Base-by-base conservation (phyloP, 2,329 filamentous ascomycete genomes). In the Falciphora oryzae region DNA sequence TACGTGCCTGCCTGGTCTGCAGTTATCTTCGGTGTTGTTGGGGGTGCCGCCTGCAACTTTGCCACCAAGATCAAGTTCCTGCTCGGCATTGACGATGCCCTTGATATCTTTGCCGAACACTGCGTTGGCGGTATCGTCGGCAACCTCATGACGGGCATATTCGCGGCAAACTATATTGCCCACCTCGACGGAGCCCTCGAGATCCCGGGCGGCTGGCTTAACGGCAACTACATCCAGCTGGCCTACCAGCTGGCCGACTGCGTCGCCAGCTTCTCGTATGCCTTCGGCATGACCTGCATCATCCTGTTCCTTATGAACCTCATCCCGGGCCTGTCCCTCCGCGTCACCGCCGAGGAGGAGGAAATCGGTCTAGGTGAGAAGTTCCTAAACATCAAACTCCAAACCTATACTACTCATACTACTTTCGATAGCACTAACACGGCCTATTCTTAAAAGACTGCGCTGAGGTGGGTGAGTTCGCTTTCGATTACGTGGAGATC, bases 91-190 rank as follows among this genome's bases (percentile, higher is more conserved):
- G 92, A 96, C 71, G 92, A 96, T 74, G 89, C 90, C 7, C 90
- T 96, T 77, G 92, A 96, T 80, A 88, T 96, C 72, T 95, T 96
- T 77, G 92, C 92, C 69, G 91, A 95, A 77, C 92, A 96, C 84
- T 92, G 86, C 72, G 80, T 96, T 68, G 92, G 92, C 61, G 92
- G 92, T 69, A 91, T 95, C 69, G 83, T 89, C 65, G 92, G 92
- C 62, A 90, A 96, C 71, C 77, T 93, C 66, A 81, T 91, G 77
- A 94, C 92, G 65, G 91, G 88, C 68, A 78, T 94, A 68, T 92
- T 94, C 73, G 90, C 85, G 70, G 87, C 89, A 83, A 83, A 89
- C 72, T 88, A 90, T 76, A 90, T 93, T 69, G 87, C 91, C 63
- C 81, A 83, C 64, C 87, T 94, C 50, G 90, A 93, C 73, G 90